Conservation (phyloP, 2,329 filamentous ascomycete species). For the Aspergillus ruber region DNA sequence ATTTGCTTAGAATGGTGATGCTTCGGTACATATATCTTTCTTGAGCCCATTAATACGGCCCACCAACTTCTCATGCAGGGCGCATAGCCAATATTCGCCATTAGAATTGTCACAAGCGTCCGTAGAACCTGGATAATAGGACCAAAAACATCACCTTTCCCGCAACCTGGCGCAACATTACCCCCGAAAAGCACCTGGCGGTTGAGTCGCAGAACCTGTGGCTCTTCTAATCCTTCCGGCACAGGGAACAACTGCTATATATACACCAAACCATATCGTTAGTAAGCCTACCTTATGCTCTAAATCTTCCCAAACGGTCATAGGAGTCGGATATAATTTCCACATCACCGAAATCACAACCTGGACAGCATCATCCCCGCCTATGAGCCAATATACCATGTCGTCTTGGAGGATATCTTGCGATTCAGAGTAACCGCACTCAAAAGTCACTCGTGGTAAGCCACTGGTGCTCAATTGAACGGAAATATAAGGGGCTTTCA, state of each 20-base stretch:
- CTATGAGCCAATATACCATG: not conserved
- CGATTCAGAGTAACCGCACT: not conserved
- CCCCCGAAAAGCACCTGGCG: not conserved
- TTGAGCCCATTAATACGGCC: no score
- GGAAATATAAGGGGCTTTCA: not conserved
- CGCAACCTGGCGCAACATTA: not conserved
- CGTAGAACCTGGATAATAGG: not conserved
- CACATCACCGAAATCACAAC: not conserved
- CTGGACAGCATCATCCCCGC: not conserved
- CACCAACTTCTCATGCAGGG: no score
- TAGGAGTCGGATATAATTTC: not conserved
- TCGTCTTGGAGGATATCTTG: not conserved
- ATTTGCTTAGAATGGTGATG: not conserved
- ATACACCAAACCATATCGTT: not conserved
- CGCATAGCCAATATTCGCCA: no score
- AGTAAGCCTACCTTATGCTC: not conserved
- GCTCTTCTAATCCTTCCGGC: not conserved
- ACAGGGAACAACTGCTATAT: not conserved
- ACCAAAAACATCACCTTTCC: not conserved
- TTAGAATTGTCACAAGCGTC: not conserved
- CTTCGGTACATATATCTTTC: no score
- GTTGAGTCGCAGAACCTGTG: not conserved
- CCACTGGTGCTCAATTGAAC: not conserved
- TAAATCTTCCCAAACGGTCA: not conserved
- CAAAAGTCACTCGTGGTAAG: not conserved